These are phyloP conservation scores for Chrysophaeum taylorii DNA, from an alignment of 352 stramenopile genomes.

Conservation along the genomic window DNA sequence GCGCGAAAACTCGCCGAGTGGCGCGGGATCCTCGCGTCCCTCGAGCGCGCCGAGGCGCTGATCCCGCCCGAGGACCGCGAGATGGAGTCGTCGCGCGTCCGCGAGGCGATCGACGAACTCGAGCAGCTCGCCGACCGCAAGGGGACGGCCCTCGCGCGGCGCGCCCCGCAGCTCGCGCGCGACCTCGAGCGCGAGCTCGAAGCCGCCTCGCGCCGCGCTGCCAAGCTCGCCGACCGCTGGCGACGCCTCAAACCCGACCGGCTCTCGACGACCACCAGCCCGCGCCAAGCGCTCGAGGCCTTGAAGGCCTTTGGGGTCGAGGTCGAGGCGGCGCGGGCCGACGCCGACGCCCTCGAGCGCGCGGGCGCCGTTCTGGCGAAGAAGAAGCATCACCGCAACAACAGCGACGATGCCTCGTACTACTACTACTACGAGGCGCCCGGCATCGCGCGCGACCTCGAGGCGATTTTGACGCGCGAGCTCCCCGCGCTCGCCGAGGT, in stretches of 20 bases:
- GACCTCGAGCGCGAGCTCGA: conserved; percentile 92
- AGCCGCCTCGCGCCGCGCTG: conserved; percentile 51
- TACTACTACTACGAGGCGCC: too few relatives aligned
- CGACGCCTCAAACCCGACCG: conserved; percentile 60
- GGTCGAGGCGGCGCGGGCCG: conserved; percentile 58
- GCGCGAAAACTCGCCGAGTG: conserved; percentile 39
- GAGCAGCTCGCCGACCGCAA: conserved; percentile 59
- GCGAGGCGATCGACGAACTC: conserved; percentile 90
- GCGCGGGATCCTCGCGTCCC: conserved; percentile 52
- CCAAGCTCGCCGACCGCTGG: conserved; percentile 57
- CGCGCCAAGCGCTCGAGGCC: conserved; percentile 50
- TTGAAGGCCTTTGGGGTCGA: conserved; percentile 62
- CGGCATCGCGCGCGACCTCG: conserved; percentile 5
- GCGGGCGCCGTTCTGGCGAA: conserved; percentile 89
- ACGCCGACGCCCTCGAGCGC: conserved; percentile 84
- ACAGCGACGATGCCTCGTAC: conserved; percentile 53
- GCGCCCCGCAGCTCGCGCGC: conserved; percentile 88
- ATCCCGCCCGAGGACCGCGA: conserved; percentile 68
- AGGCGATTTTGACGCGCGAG: conserved; percentile 59
- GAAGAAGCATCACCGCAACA: conserved; percentile 55
- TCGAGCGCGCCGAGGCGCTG: conserved; percentile 83
- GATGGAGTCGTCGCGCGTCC: conserved; percentile 86
- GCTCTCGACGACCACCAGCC: conserved; percentile 47
- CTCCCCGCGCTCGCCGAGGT: conserved; percentile 91
- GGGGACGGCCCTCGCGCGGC: conserved; percentile 78